A percentile compares a stretch with the other conserved stretches of the same genome.
phyloP scores from a whole-genome alignment of 1,284 basidiomycete genomes.

The Irpex lacteus region DNA sequence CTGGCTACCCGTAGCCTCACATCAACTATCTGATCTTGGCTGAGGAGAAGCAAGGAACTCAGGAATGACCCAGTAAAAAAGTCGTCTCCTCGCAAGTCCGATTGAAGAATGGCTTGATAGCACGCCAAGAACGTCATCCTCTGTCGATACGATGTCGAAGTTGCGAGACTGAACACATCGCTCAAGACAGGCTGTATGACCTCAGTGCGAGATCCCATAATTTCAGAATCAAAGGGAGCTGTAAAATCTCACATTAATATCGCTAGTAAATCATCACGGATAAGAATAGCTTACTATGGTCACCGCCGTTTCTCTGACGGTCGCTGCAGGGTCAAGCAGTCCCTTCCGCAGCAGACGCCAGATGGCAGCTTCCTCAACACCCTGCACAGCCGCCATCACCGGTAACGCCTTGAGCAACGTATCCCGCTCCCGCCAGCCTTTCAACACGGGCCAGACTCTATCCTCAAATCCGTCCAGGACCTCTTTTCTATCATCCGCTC shows the following conservation, averaged over 20 bases:
- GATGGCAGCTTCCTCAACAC: conserved; percentile 28
- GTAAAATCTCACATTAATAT: conserved; percentile 23
- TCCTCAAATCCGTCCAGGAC: conserved; percentile 42
- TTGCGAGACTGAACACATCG: conserved; percentile 54
- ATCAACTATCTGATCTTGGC: conserved; percentile 75
- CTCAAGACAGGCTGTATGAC: conserved; percentile 39
- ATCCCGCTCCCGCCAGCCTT: conserved; percentile 86
- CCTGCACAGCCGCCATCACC: conserved; percentile 30
- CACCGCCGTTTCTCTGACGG: conserved; percentile 81
- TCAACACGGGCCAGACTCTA: conserved; percentile 58
- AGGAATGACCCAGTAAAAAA: conserved; percentile 61
- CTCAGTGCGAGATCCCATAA: conserved; percentile 39
- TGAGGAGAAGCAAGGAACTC: conserved; percentile 54
- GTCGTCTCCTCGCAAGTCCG: conserved; percentile 36
- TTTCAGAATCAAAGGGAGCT: conserved; percentile 56
- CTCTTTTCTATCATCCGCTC: conserved; percentile 44
- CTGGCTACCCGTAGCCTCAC: conserved; percentile 86
- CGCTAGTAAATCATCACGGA: conserved; percentile 11
- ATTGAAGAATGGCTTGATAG: conserved; percentile 57
- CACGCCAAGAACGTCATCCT: conserved; percentile 83
- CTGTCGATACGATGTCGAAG: conserved; percentile 57
- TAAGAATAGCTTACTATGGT: conserved; percentile 49
- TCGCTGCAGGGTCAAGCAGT: conserved; percentile 78
- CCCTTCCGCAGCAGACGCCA: conserved; percentile 57
- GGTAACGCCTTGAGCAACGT: conserved; percentile 58